phyloP scores from a whole-genome alignment of 495 filamentous ascomycete species.

The Chaetomium tenue region DNA sequence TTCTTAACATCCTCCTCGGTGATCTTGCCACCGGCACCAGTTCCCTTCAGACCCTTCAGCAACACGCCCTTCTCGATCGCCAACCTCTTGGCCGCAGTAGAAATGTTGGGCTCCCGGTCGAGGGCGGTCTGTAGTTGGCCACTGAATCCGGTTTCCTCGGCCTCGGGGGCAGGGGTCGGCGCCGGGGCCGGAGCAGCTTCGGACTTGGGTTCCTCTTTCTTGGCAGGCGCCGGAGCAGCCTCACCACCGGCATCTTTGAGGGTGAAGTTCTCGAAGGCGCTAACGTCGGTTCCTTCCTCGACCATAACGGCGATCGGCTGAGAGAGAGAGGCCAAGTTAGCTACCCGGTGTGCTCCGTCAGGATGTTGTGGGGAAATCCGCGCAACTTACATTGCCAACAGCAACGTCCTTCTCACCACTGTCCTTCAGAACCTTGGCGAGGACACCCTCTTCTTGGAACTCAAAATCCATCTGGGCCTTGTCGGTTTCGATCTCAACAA shows the following conservation, averaged over 20 bases:
- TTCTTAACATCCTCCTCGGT: slow-evolving; percentile 94
- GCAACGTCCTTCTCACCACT: slow-evolving; percentile 91
- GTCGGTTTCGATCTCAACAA: slow-evolving; percentile 99
- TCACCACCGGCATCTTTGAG: slow-evolving; percentile 87
- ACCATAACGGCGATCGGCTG: slow-evolving; percentile 96
- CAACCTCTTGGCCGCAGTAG: slow-evolving; percentile 72
- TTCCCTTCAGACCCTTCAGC: slow-evolving; percentile 79
- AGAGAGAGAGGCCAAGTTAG: slow-evolving; percentile 22
- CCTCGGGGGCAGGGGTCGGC: slow-evolving; percentile 57
- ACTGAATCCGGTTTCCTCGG: slow-evolving; percentile 70
- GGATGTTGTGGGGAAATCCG: slow-evolving; percentile 28
- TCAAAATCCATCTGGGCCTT: slow-evolving; percentile 99
- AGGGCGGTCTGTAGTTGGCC: slow-evolving; percentile 79
- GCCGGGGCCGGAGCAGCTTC: slow-evolving; percentile 60
- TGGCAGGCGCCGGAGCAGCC: slow-evolving; percentile 57
- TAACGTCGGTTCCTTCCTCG: slow-evolving; percentile 82
- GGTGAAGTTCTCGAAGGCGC: slow-evolving; percentile 84
- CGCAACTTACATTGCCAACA: slow-evolving; percentile 81
- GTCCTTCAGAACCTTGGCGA: slow-evolving; percentile 94
- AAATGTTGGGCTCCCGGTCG: slow-evolving; percentile 71
- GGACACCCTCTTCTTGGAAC: slow-evolving; percentile 95
- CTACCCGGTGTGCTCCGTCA: slow-evolving; percentile 10
- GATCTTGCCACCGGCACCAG: slow-evolving; percentile 80
- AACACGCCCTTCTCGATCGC: slow-evolving; percentile 84
- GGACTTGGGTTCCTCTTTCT: slow-evolving; percentile 55